Percentiles rank a stretch among this genome's conserved stretches.
phyloP scores from a whole-genome alignment of 1,284 basidiomycete genomes.

The Cystobasidiaceae sp. region DNA sequence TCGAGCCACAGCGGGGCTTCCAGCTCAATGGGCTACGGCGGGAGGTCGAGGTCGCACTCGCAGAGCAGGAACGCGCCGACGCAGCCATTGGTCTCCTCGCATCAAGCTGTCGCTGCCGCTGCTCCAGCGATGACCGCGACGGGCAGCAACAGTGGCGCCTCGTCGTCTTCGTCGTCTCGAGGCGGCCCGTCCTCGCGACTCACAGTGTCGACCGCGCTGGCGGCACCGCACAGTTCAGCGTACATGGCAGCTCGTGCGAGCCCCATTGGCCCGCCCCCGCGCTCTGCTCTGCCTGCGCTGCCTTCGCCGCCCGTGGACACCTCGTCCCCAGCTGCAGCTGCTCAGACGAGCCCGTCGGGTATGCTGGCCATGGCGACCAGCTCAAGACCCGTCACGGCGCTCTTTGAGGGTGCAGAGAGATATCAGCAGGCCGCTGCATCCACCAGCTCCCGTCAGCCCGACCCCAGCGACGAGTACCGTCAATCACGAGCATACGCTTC shows the following conservation, averaged over 20 bases:
- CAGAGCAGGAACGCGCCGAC: no score
- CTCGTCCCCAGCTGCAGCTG: neutral
- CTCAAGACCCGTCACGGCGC: conserved; percentile 14
- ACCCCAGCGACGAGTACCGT: neutral
- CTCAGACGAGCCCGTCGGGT: neutral
- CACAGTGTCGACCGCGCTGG: no score
- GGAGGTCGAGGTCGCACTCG: no score
- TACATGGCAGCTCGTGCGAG: conserved; percentile 22
- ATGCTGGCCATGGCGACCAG: conserved; percentile 21
- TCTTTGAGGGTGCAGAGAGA: neutral
- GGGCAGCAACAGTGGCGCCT: no score
- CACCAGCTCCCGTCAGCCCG: neutral
- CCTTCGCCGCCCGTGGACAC: neutral
- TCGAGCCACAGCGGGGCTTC: no score
- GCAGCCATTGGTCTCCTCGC: no score
- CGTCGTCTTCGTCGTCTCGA: no score
- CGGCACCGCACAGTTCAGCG: conserved; percentile 2
- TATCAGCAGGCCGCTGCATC: neutral
- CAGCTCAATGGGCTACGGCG: no score
- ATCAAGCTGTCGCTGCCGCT: no score
- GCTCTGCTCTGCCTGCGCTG: conserved; percentile 9
- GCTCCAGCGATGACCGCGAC: no score
- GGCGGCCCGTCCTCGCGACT: no score
- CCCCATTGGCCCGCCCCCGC: conserved; percentile 28
- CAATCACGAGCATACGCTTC: no score